These are phyloP conservation scores for Hysterangium stoloniferum DNA, from an alignment of 768 basidiomycete genomes.

Conservation along the genomic window DNA sequence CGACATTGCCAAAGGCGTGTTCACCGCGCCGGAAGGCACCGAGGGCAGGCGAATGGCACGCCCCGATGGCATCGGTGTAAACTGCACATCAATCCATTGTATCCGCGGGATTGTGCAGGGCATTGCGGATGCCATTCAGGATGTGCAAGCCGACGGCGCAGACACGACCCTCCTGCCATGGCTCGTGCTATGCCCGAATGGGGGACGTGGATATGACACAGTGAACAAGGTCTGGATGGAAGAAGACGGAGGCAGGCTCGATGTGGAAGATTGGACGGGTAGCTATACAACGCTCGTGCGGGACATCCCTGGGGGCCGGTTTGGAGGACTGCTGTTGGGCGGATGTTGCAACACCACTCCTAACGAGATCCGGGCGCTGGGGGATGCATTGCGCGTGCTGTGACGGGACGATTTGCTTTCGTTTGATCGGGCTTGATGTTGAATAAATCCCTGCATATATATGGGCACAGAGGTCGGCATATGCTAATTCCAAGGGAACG, in stretches of 20 bases:
- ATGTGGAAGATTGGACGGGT: slow-evolving; percentile 28
- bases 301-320: slow-evolving; percentile 20
- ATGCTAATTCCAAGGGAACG: no score
- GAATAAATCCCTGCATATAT: no score
- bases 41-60: slow-evolving; percentile 16
- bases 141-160: background rate
- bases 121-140: slow-evolving; percentile 25
- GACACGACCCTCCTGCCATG: slow-evolving; percentile 28
- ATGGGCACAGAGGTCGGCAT: no score
- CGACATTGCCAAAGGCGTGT: slow-evolving; percentile 33
- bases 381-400: no score
- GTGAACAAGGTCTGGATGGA: slow-evolving; percentile 36
- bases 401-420: no score
- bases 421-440: no score
- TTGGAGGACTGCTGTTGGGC: slow-evolving; percentile 52
- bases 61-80: slow-evolving; percentile 61
- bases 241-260: no score
- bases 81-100: slow-evolving; percentile 52
- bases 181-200: slow-evolving; percentile 70
- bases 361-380: slow-evolving; percentile 36
- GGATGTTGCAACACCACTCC: slow-evolving; percentile 64
- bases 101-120: slow-evolving; percentile 33
- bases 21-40: background rate
- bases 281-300: slow-evolving; percentile 22
- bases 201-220: slow-evolving; percentile 48